Evolutionary conservation across 176 grass and related monocot genomes (phyloP), one percentile per base, ranked within the genome.

Genomic region (Triticum aestivum): DNA sequence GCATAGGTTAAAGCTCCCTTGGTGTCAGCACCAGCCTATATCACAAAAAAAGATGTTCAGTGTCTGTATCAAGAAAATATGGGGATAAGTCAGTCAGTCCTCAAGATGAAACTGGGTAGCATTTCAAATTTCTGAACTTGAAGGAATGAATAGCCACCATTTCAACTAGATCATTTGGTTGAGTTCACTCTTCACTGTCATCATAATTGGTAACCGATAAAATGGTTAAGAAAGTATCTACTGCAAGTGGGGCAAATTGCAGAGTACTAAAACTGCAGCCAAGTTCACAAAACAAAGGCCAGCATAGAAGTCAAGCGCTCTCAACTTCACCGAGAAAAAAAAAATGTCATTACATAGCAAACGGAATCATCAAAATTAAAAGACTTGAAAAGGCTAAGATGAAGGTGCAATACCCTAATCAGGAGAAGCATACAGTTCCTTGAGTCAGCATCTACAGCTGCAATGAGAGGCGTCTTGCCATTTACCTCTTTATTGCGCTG

Each of bases 381-480:
- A 20, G 9, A 56, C 29, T 34, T 78, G 75, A 59, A 3, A 79
- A 79, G 21, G 20, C 76, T 49, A 27, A 79, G 29, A 15, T 39
- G 33, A 61, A 79, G 54, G 52, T 38, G 23, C 32, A 61, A 54
- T 80, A 80, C 78, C 78, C 23, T 61, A 10, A 64, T 10, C 13
- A 80, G 59, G 56, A 80, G 78, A 39, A 24, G 35, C 58, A 80
- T 61, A 44, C 78, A 80, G 6, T 80, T 80, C 59, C 35, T 26
- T 44, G 56, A 61, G 56, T 24, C 35, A 45, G 59, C 78, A 44
- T 41, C 8, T 17, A 80, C 18, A 80, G 78, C 58, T 10, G 59
- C 32, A 65, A 62, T 39, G 1, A 80, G 61, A 18, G 77, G 78
- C 27, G 78, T 65, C 35, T 27, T 63, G 5, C 78, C 78, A 44